Base-by-base conservation (phyloP, 2,329 filamentous ascomycete species). In the Colletotrichum echinochloae region DNA sequence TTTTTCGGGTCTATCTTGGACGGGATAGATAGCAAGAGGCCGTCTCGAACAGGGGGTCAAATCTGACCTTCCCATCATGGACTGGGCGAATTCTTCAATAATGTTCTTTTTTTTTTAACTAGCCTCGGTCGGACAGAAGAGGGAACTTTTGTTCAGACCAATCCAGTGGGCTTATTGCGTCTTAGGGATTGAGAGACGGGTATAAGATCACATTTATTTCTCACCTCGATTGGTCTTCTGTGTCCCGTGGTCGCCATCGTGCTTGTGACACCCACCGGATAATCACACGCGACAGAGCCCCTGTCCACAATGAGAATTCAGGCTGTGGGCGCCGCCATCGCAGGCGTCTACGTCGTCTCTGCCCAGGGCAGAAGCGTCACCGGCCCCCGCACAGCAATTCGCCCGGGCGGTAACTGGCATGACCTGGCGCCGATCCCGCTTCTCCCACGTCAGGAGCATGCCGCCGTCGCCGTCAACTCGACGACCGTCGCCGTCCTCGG, bases 371-470 rank as follows among this genome's bases (percentile, higher is more conserved):
- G 18, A 52, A 52, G 49, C 3, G 5, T n/a, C n/a, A 18, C 16
- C 14, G 14, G 7, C 8, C 3, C 35, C 4, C 35, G 35, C 35
- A 14, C 54, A 28, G 16, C 35, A 57, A 28, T n/a, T 20, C 7
- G n/a, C 7, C 6, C 8, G 20, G 33, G 52, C 33, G 33, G 52
- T n/a, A 5, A 18, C 20, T 79, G 77, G 77, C 60, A 74, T 37
- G 65, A 63, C 5, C 56, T 78, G 5, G 55, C 75, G 5, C 56
- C 74, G 0, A 77, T 78, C 4, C 73, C 76, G 11, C 37, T 72
- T 44, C 71, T 72, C 9, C 70, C 77, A 5, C 75, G 74, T 28
- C 78, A 78, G 64, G 78, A 79, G 56, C 77, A 78, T 49, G 65
- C 73, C 3, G 75, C 74, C 0, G 74, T 76, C 5, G 74, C 74